Base-by-base conservation (phyloP, 1,284 basidiomycete species). In the Mycena citricolor region DNA sequence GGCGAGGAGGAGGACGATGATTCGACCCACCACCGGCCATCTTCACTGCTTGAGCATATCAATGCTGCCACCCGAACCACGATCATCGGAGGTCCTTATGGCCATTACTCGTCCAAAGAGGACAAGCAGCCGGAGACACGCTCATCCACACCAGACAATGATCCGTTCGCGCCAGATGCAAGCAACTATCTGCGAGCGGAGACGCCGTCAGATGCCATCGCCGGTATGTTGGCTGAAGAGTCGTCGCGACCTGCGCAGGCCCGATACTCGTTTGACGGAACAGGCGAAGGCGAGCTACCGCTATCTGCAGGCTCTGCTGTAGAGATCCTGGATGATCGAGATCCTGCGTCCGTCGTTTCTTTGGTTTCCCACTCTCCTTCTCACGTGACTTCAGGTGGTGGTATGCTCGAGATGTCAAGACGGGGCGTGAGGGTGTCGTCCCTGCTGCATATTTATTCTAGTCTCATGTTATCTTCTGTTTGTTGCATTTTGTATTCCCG, bases 401-500 rank as follows among this genome's bases (percentile, higher is more conserved):
- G 91, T 94, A 89, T 59, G 89, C 86, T 43, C 78, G 89, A 33
- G 88, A 94, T 61, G 69, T 80, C 17, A 77, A 76, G 41, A 83
- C 83, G 39, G 87, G 90, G 13, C 76, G 73, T 39, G 90, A 94
- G 67, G 91, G 91, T 22, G 87, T 94, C 19, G 87, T 94, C 39
- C 91, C 91, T 5, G 87, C 90, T 38, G 83, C 90, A 48, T 94
- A 93, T 73, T 72, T 89, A 67, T 88, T 86, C 67, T 88, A 73
- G 74, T 62, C 30, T 37, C 21, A 44, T 36, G 52, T 51, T 44
- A 54, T 25, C 39, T 39, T 39, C 38, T 41, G 42, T 43, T 47
- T 48, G 17, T 52, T 55, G 39, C 52, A 47, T 26, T 49, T 51
- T 48, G 46, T 38, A 25, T 37, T 21, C 23, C 36, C 39, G 41